These are phyloP conservation scores for Aspergillus novofumigatus DNA, from an alignment of 2,329 filamentous ascomycete genomes.

Conservation along the genomic window DNA sequence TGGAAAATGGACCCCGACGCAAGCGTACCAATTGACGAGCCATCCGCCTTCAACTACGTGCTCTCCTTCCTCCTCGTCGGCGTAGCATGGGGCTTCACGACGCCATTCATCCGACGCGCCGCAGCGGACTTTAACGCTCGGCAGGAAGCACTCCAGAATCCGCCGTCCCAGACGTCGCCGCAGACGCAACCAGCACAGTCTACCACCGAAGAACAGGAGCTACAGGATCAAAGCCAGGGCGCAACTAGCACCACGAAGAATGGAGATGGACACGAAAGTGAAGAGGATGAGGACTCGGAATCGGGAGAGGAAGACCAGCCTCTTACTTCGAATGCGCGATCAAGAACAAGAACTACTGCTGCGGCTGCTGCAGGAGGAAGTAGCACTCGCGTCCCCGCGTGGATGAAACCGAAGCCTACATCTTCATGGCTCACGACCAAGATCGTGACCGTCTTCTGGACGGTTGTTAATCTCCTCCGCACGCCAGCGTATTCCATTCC, in stretches of 20 bases:
- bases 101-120: slow-evolving; percentile 83
- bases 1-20: slow-evolving; percentile 31
- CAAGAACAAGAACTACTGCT: slow-evolving; percentile 1
- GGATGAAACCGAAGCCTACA: slow-evolving; percentile 21
- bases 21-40: slow-evolving; percentile 20
- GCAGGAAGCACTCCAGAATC: slow-evolving; percentile 24
- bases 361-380: not conserved
- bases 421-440: slow-evolving; percentile 59
- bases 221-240: not conserved
- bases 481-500: slow-evolving; percentile 84
- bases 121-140: slow-evolving; percentile 69
- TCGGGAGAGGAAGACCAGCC: not conserved
- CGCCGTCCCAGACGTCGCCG: slow-evolving; percentile 4
- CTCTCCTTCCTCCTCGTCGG: slow-evolving; percentile 87
- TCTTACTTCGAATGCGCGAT: not conserved
- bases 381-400: slow-evolving; percentile 15
- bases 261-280: no score
- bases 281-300: not conserved
- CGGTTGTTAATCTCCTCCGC: slow-evolving; percentile 70
- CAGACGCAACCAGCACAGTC: slow-evolving; percentile 1
- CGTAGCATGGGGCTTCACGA: slow-evolving; percentile 88
- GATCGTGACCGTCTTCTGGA: slow-evolving; percentile 64
- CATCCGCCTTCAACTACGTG: slow-evolving; percentile 68
- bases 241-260: not conserved
- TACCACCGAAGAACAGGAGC: not conserved